Conservation (phyloP, 805 yeast genomes). For the Myxozyma lipomycoides region DNA sequence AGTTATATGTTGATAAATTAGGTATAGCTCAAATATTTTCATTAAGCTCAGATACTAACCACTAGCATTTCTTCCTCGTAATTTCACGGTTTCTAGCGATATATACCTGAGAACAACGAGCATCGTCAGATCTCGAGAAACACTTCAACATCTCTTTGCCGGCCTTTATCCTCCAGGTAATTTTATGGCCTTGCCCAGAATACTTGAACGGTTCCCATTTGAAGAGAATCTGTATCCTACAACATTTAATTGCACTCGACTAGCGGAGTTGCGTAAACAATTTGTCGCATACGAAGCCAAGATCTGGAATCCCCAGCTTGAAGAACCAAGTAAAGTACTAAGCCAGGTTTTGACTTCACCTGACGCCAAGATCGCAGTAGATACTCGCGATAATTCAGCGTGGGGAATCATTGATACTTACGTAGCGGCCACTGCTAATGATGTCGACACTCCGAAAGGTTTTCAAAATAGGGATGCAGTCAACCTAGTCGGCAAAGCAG, state of each 20-base stretch:
- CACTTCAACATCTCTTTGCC: conserved; percentile 25
- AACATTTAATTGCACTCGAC: conserved; percentile 17
- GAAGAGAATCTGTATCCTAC: conserved; percentile 28
- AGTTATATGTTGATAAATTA: conserved; percentile 23
- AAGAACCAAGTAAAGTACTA: conserved; percentile 11
- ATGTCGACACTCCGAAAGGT: conserved; percentile 12
- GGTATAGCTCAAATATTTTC: neutral
- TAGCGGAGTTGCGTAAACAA: conserved; percentile 18
- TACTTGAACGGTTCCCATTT: conserved; percentile 24
- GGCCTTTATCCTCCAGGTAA: conserved; percentile 26
- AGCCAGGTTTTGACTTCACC: conserved; percentile 5
- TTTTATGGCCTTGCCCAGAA: conserved; percentile 14
- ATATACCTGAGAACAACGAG: conserved; percentile 25
- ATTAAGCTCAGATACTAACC: neutral
- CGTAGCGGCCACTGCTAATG: conserved; percentile 20
- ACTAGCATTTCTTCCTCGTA: conserved; percentile 20
- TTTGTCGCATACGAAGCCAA: conserved; percentile 19
- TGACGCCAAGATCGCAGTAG: conserved; percentile 6
- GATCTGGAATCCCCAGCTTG: conserved; percentile 27
- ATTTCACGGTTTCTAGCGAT: conserved; percentile 9
- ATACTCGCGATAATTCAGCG: conserved; percentile 6
- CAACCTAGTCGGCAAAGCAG: conserved; percentile 15
- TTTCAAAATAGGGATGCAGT: conserved; percentile 13
- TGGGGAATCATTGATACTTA: conserved; percentile 27
- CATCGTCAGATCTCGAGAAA: conserved; percentile 27